Base-by-base conservation (phyloP, 257 asterid genomes). In the Ilex aquifolium region DNA sequence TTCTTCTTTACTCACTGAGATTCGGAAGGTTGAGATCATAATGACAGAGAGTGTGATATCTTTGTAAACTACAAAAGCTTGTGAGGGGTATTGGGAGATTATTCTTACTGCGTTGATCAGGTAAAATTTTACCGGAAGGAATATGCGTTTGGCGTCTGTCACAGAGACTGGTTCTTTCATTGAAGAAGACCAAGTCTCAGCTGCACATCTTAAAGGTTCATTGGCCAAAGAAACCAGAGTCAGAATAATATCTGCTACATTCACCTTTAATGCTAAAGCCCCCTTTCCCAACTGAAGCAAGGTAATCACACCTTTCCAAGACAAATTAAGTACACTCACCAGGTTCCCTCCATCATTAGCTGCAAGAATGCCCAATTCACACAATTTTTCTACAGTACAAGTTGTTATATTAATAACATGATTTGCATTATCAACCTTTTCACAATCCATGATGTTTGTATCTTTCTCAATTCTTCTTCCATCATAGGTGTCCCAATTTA, bases 271-370 rank as follows among this genome's bases (percentile, higher is more conserved):
- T 57, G 95, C 93, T 69, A 93, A 79, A 81, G 83, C 76, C 50
- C 96, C 97, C 79, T 82, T 85, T 39, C 96, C 91, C 53, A 82
- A 79, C 82, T 93, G 99, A 82, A 90, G 97, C 76, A 93, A 68
- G 53, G 89, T 76, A 63, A 87, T 90, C 61, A 93, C 96, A 67
- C 97, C 95, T 90, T 90, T 93, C 99, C 99, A 90, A 21, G 97
- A 87, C 74, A 76, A 58, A 79, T 93, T 89, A 60, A 93, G 86
- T 63, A 93, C 72, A 76, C 87, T 78, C 60, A 87, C 99, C 32
- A 90, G 94, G 73, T 74, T 81, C 68, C 99, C 99, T 40, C 99
- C 99, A 71, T 82, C 89, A 75, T 82, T 87, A 70, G 97, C 99
- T 65, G 96, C 99, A 72, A 79, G 77, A 58, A 82, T 76, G 46